Base-by-base conservation (phyloP, 306 rosid species). In the Hylodesmum podocarpum region DNA sequence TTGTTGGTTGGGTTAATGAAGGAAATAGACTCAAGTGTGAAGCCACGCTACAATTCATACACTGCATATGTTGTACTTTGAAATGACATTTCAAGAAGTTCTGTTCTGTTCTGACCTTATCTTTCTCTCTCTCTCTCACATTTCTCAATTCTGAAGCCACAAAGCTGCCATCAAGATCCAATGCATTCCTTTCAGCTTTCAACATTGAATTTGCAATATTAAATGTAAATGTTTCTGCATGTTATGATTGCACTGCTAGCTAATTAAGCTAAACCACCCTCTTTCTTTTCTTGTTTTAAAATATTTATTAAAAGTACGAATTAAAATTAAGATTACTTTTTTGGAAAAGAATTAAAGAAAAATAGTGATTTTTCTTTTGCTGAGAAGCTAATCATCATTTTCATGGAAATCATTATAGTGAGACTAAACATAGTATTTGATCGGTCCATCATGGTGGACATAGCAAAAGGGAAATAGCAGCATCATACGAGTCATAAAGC, bases 101-200 rank as follows among this genome's bases (percentile, higher is more conserved):
- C 82, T 77, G 50, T n/a, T n/a, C n/a, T n/a, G n/a, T n/a, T n/a
- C n/a, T n/a, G n/a, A n/a, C n/a, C n/a, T n/a, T n/a, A n/a, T n/a
- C n/a, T n/a, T n/a, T n/a, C 58, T 3, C 65, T 57, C 39, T 58
- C 19, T 62, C 51, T 25, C 66, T 79, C 46, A 62, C 4, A 31
- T 27, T n/a, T n/a, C 70, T 10, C 49, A 36, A n/a, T n/a, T 47
- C 53, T 67, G 1, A 19, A 9, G 1, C 66, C 54, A 46, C 78
- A 82, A 76, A 88, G 83, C 89, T 83, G 91, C 86, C 85, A 82
- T 41, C 78, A 75, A 81, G 82, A 88, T 88, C 91, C 84, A 84
- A 72, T 79, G 82, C 63, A 68, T 83, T 73, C 78, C 81, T 76
- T 70, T 71, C 63, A 65, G 37, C 81, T 76, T 70, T 71, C 63